Conservation (phyloP, 2,329 filamentous ascomycete species). For the Hymenoscyphus fraxineus region DNA sequence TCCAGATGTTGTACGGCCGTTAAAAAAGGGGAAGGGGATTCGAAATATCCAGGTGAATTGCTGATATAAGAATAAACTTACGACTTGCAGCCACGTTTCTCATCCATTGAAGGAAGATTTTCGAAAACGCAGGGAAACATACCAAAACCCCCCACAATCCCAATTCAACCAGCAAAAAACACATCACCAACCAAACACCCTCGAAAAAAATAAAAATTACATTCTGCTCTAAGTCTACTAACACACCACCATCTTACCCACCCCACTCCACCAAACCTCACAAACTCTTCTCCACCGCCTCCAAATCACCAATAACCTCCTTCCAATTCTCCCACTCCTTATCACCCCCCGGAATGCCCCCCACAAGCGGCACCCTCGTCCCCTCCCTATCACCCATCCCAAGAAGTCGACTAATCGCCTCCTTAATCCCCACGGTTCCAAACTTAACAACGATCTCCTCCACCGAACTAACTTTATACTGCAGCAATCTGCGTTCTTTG, state of each 20-base stretch:
- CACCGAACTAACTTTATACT: conserved; percentile 57
- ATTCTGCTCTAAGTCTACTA: not conserved
- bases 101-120: too few relatives aligned
- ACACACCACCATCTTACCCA: not conserved
- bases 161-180: too few relatives aligned
- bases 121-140: too few relatives aligned
- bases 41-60: too few relatives aligned
- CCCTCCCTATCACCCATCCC: conserved; percentile 57
- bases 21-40: too few relatives aligned
- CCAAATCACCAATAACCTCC: conserved; percentile 31
- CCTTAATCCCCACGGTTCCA: conserved; percentile 63
- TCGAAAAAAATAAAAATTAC: not conserved
- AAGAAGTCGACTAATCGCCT: conserved; percentile 56
- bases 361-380: conserved; percentile 54
- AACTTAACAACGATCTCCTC: conserved; percentile 59
- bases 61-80: too few relatives aligned
- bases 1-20: too few relatives aligned
- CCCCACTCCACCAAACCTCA: conserved; percentile 2
- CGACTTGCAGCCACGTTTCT: too few relatives aligned
- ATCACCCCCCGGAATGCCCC: conserved; percentile 50
- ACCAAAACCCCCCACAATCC: too few relatives aligned
- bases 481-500: conserved; percentile 50
- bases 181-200: too few relatives aligned
- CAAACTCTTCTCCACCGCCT: conserved; percentile 32
- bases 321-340: conserved; percentile 49